Evolutionary conservation across 2,329 filamentous ascomycete species (phyloP).

Genomic region (Fusarium clavum): DNA sequence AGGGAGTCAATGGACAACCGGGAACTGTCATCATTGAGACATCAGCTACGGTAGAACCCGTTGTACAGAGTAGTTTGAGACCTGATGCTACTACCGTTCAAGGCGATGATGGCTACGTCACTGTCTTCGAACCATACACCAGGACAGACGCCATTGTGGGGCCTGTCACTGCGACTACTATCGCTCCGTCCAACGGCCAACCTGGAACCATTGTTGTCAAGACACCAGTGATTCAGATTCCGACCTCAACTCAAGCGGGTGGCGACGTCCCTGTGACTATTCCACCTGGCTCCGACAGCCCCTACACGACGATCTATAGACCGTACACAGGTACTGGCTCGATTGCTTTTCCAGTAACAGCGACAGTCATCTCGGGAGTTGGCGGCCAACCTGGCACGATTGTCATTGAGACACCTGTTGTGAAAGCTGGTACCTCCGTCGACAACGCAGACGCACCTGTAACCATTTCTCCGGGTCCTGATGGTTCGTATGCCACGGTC

Average conservation of each 20-base stretch:
- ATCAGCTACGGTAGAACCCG: constrained; percentile 1
- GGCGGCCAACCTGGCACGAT: constrained; percentile 25
- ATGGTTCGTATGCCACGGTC: not conserved
- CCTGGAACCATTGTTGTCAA: constrained; percentile 21
- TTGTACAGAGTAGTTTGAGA: not conserved
- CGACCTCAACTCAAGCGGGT: not conserved
- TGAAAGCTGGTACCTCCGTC: too few species aligned
- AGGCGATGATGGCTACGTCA: constrained; percentile 24
- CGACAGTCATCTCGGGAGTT: not conserved
- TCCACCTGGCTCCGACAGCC: not conserved
- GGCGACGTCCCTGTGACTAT: not conserved
- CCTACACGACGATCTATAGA: not conserved
- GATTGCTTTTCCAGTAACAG: not conserved
- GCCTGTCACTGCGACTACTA: constrained; percentile 15
- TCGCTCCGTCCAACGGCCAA: not conserved
- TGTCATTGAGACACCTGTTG: not conserved
- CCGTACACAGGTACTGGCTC: not conserved
- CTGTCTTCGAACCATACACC: constrained; percentile 21
- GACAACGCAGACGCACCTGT: not conserved
- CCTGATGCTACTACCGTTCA: constrained; percentile 1
- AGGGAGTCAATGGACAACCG: constrained; percentile 11
- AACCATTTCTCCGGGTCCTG: not conserved
- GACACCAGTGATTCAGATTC: not conserved
- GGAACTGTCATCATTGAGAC: constrained; percentile 36
- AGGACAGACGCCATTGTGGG: constrained; percentile 11